A percentile compares a stretch with the other conserved stretches of the same genome.
phyloP scores from a whole-genome alignment of 2,329 filamentous ascomycete species.

The Fusarium succisae region DNA sequence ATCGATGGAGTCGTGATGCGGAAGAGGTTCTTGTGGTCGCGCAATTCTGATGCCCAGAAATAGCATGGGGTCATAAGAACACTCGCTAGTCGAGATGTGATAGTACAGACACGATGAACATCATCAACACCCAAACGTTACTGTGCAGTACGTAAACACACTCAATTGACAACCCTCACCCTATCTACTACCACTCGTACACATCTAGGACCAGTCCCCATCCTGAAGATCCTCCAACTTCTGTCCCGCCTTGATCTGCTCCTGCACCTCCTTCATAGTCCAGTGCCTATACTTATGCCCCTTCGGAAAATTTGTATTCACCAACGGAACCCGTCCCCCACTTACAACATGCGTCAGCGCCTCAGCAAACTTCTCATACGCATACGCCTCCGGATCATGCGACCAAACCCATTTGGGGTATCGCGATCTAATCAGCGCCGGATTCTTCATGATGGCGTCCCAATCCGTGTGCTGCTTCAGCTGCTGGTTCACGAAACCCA shows the following conservation, averaged over 20 bases:
- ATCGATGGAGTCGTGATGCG: not conserved
- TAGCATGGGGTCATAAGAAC: rapidly evolving
- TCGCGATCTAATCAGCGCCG: slow-evolving; percentile 14
- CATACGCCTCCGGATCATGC: slow-evolving; percentile 26
- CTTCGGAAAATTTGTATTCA: slow-evolving; percentile 23
- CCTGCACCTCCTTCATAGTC: slow-evolving; percentile 30
- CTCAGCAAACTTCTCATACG: slow-evolving; percentile 31
- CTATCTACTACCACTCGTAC: not conserved
- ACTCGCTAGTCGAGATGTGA: rapidly evolving
- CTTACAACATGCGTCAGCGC: slow-evolving; percentile 20
- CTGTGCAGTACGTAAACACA: rapidly evolving
- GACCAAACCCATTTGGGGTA: slow-evolving; percentile 30
- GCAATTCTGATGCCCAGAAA: rapidly evolving
- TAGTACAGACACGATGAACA: rapidly evolving
- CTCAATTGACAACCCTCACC: not conserved
- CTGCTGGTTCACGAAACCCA: slow-evolving; percentile 27
- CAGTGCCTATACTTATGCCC: slow-evolving; percentile 27
- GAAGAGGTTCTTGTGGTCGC: not conserved
- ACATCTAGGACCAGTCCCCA: slow-evolving; percentile 17
- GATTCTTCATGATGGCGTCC: slow-evolving; percentile 28
- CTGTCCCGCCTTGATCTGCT: slow-evolving; percentile 22
- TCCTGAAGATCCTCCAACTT: slow-evolving; percentile 30
- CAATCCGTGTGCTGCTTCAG: slow-evolving; percentile 30
- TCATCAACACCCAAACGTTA: rapidly evolving
- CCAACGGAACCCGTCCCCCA: slow-evolving; percentile 16